Conservation (phyloP, 106 monocot species). For the Chionographis japonica region DNA sequence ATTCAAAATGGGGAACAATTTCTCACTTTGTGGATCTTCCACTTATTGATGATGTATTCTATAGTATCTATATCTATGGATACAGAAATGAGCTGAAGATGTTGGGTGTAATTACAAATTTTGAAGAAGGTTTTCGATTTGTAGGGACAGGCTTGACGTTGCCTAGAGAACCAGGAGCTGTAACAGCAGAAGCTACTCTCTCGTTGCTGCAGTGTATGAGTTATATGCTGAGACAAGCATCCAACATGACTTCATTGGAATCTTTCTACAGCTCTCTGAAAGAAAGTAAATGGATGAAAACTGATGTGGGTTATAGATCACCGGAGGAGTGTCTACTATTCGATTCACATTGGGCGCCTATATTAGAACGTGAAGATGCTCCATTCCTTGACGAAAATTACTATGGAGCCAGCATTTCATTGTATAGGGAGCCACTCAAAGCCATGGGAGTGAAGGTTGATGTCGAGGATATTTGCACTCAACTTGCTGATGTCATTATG, state of each 20-base stretch:
- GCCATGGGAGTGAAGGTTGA: conserved; percentile 36
- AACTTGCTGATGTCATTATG: conserved; percentile 21
- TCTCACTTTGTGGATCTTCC: conserved; percentile 33
- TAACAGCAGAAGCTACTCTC: conserved; percentile 16
- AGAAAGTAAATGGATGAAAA: conserved; percentile 44
- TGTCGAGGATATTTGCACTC: background rate
- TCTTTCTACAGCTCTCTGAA: too few relatives aligned
- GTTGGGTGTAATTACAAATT: conserved; percentile 20
- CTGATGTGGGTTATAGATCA: conserved; percentile 17
- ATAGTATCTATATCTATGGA: conserved; percentile 26
- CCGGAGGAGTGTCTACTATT: conserved; percentile 25
- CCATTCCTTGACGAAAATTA: conserved; percentile 44
- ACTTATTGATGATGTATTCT: conserved; percentile 19
- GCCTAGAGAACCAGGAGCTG: conserved; percentile 20
- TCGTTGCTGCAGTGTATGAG: conserved; percentile 11
- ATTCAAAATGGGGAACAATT: conserved; percentile 27
- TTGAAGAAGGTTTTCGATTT: conserved; percentile 31
- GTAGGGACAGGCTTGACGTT: conserved; percentile 26
- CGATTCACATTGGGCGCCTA: conserved; percentile 18
- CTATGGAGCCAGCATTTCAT: conserved; percentile 29
- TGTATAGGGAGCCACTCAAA: conserved; percentile 16
- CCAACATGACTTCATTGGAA: conserved; percentile 15
- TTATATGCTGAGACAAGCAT: background rate
- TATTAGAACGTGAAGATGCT: conserved; percentile 22
- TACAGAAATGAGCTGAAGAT: conserved; percentile 44